Evolutionary conservation across 805 yeast genomes (phyloP).

Genomic region (Priceomyces haplophilus): DNA sequence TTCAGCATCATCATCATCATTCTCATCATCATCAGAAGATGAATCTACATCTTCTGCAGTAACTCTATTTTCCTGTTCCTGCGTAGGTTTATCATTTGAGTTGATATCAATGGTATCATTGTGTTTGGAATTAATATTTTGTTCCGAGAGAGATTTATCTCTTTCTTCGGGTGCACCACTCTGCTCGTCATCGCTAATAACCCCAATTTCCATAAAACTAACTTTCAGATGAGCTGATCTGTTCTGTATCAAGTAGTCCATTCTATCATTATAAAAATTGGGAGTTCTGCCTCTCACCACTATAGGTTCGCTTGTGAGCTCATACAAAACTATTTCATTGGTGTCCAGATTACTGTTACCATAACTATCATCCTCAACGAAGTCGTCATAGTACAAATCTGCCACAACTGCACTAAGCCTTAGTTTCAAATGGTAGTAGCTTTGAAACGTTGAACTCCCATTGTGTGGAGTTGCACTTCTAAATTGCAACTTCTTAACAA

Average conservation of each 20-base stretch:
- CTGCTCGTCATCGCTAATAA: background rate
- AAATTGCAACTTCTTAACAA: slow-evolving; percentile 44
- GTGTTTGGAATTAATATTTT: too few relatives aligned
- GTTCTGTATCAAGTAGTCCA: slow-evolving; percentile 43
- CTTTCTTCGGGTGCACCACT: slow-evolving; percentile 1
- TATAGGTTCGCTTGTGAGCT: slow-evolving; percentile 42
- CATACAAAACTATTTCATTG: slow-evolving; percentile 30
- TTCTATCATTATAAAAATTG: slow-evolving; percentile 52
- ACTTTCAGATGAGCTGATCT: slow-evolving; percentile 16
- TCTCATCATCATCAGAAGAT: slow-evolving; percentile 7
- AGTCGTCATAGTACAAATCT: slow-evolving; percentile 36
- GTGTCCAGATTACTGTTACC: slow-evolving; percentile 14
- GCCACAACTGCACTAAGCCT: slow-evolving; percentile 37
- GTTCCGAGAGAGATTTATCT: background rate
- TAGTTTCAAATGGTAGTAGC: slow-evolving; percentile 40
- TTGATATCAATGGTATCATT: too few relatives aligned
- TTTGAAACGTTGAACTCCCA: slow-evolving; percentile 44
- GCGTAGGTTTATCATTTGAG: background rate
- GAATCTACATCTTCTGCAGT: slow-evolving; percentile 1
- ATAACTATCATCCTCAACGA: slow-evolving; percentile 28
- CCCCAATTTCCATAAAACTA: slow-evolving; percentile 13
- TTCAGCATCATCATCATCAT: slow-evolving; percentile 6
- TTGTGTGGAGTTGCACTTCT: slow-evolving; percentile 52
- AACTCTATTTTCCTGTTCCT: background rate
- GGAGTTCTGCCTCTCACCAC: slow-evolving; percentile 63